Evolutionary conservation across 345 rosid species (phyloP), one percentile per base, ranked within the genome.

Genomic region (Brassica incana): DNA sequence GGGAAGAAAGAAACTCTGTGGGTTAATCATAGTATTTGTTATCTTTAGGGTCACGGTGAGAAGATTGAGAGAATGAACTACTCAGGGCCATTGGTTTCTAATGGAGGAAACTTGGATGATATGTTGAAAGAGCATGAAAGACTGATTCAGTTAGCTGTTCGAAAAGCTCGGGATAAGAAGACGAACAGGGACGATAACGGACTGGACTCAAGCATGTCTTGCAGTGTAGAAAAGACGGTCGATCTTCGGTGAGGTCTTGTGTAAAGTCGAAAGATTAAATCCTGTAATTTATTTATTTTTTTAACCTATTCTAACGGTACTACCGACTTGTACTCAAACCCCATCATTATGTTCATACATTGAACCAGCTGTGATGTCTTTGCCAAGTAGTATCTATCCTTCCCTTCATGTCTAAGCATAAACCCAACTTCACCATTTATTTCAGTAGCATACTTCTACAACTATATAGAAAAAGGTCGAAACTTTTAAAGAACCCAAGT

Each of bases 61-160:
- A 86, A 83, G 82, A 88, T 82, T 73, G 79, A 80, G 56, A 85
- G 80, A 65, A 84, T 91, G 25, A 88, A 90, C 72, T 88, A 81
- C 81, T 92, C 97, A 10, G 99, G 99, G 72, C 92, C 95, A 5
- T 83, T 92, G 87, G 36, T 89, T 71, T 84, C 89, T 52, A 54
- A 78, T 5, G 89, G 90, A 68, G 92, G 94, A 67, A 86, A 91
- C 88, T 79, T 95, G 0, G 98, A 93, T 40, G 97, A 93, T 72
- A 91, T 93, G 96, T 89, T 95, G 64, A 95, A 90, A 83, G 92
- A 93, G 83, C 99, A 93, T 10, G 99, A 95, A 84, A 87, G 86
- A 66, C 88, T 81, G 79, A 93, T 95, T 76, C 98, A 87, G 81
- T 77, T 86, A 54, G 98, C 96, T 5, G 93, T 89, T 14, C 91